Conservation (phyloP, 2,329 filamentous ascomycete genomes). For the Neonectria sp. region DNA sequence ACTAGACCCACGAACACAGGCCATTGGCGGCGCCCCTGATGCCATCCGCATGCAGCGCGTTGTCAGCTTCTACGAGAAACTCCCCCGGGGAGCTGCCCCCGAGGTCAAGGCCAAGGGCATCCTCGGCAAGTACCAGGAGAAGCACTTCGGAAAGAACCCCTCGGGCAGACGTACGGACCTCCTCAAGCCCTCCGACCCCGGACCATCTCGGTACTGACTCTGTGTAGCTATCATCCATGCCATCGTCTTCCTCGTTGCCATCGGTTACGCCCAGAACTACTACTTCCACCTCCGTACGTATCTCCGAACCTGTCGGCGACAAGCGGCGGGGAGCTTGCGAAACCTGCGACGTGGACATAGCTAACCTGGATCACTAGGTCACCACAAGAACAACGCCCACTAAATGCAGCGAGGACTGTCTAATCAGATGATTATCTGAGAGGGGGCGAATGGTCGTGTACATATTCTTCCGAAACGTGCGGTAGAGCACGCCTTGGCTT, state of each 20-base stretch:
- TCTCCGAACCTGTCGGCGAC: conserved; percentile 7
- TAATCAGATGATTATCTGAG: conserved; percentile 44
- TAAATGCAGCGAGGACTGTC: conserved; percentile 64
- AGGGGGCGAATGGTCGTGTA: conserved; percentile 55
- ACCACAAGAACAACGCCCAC: conserved; percentile 99
- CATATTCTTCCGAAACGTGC: conserved; percentile 57
- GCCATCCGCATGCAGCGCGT: conserved; percentile 98
- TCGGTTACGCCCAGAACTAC: conserved; percentile 98
- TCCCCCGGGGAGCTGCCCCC: conserved; percentile 92
- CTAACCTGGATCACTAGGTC: conserved; percentile 71
- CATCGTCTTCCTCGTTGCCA: conserved; percentile 80
- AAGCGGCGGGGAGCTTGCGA: neutral
- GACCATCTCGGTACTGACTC: conserved; percentile 32
- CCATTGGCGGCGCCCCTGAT: conserved; percentile 94
- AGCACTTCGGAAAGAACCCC: conserved; percentile 96
- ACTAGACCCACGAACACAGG: conserved; percentile 68
- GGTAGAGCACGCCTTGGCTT: conserved; percentile 56
- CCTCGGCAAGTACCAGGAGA: conserved; percentile 88
- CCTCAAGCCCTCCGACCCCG: conserved; percentile 43
- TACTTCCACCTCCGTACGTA: conserved; percentile 99
- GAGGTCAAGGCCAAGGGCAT: conserved; percentile 86
- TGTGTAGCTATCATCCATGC: conserved; percentile 86
- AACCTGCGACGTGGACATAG: neutral
- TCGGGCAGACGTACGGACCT: conserved; percentile 83
- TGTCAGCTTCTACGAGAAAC: conserved; percentile 98